Conservation (phyloP, 2,329 filamentous ascomycete genomes). For the Aquanectria penicillioides region DNA sequence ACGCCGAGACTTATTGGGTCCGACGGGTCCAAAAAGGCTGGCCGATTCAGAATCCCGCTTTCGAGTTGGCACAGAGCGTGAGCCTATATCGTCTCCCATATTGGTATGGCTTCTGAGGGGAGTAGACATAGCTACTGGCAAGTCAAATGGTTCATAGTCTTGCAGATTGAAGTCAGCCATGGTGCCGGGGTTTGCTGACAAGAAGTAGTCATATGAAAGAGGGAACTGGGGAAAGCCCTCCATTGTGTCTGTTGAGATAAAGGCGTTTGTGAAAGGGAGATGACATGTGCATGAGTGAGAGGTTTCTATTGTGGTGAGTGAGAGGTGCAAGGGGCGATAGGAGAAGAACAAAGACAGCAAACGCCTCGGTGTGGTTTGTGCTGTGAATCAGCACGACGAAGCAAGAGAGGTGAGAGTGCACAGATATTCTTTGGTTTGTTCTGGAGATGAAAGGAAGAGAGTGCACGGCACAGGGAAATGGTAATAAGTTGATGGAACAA, state of each 20-base stretch:
- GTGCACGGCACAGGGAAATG: background rate
- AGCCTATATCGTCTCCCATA: slow-evolving; percentile 23
- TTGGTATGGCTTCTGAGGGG: slow-evolving; percentile 14
- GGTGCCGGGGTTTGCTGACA: background rate
- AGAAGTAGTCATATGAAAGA: background rate
- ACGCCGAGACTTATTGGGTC: slow-evolving; percentile 47
- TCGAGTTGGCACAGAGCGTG: slow-evolving; percentile 39
- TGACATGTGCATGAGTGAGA: background rate
- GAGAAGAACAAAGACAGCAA: background rate
- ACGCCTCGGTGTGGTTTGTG: slow-evolving; percentile 1
- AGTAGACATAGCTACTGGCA: slow-evolving; percentile 35
- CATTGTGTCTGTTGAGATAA: background rate
- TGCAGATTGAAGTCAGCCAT: slow-evolving; percentile 21
- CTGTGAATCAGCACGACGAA: slow-evolving; percentile 1
- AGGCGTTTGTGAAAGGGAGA: background rate
- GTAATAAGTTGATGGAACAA: slow-evolving; percentile 4
- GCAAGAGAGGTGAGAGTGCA: background rate
- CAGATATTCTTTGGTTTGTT: too few species aligned
- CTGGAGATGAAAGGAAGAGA: background rate
- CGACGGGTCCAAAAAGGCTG: slow-evolving; percentile 22
- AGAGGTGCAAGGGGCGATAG: background rate
- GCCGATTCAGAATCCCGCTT: slow-evolving; percentile 43
- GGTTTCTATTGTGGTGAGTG: background rate
- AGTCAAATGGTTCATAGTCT: slow-evolving; percentile 16
- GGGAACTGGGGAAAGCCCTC: background rate